These are phyloP conservation scores for Microcera coccophila DNA, from an alignment of 2,329 filamentous ascomycete species.

Conservation along the genomic window DNA sequence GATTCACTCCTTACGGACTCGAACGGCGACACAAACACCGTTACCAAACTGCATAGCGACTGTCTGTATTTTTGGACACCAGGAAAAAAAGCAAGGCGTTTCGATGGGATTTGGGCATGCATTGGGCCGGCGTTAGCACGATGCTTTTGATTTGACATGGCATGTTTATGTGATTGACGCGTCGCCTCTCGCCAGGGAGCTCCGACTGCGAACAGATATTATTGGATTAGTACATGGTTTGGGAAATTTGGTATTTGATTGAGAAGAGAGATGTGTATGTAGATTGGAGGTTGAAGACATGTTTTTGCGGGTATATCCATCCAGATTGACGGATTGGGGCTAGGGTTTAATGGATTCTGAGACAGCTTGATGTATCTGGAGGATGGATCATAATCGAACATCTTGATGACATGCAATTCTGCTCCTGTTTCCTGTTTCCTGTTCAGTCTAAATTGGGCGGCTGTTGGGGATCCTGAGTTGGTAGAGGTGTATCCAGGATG, in stretches of 20 bases:
- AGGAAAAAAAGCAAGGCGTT: slow-evolving; percentile 30
- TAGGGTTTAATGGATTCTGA: slow-evolving; percentile 1
- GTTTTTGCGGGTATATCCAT: slow-evolving; percentile 5
- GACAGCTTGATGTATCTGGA: slow-evolving; percentile 9
- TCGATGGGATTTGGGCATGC: slow-evolving; percentile 19
- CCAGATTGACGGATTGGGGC: slow-evolving; percentile 3
- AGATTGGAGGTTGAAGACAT: slow-evolving; percentile 6
- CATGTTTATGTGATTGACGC: slow-evolving; percentile 12
- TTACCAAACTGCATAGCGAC: slow-evolving; percentile 54
- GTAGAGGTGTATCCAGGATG: too few relatives aligned
- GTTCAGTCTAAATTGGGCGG: too few relatives aligned
- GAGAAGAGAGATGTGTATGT: slow-evolving; percentile 9
- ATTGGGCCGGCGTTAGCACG: slow-evolving; percentile 23
- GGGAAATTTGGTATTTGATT: slow-evolving; percentile 8
- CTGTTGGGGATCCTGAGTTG: too few relatives aligned
- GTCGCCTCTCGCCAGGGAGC: slow-evolving; percentile 15
- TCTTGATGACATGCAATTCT: slow-evolving; percentile 5
- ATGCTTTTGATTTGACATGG: slow-evolving; percentile 13
- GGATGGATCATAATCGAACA: slow-evolving; percentile 11
- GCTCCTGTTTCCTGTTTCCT: neutral
- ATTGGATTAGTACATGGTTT: slow-evolving; percentile 13
- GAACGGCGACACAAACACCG: slow-evolving; percentile 34
- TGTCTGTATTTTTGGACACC: slow-evolving; percentile 32
- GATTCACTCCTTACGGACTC: slow-evolving; percentile 45
- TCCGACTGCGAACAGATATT: slow-evolving; percentile 14